Conservation (phyloP, 2,329 filamentous ascomycete genomes). For the Eutypa lata region DNA sequence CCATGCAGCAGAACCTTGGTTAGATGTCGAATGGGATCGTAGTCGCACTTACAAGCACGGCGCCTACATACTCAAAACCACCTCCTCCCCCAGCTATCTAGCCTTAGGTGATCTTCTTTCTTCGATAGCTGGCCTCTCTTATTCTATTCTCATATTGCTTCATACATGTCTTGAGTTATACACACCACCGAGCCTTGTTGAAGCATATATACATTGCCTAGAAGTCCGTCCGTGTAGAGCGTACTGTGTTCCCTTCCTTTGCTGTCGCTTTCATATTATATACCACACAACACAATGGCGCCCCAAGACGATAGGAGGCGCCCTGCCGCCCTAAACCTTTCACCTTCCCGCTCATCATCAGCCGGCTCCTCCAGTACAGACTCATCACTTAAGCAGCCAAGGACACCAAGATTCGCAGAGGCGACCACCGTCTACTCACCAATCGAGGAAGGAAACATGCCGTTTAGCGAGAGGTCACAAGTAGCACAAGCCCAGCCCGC, state of each 20-base stretch:
- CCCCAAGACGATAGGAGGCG: constrained; percentile 52
- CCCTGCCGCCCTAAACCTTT: constrained; percentile 53
- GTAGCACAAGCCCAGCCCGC: constrained; percentile 68
- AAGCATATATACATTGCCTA: constrained; percentile 23
- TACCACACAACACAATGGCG: constrained; percentile 27
- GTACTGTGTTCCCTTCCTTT: constrained; percentile 32
- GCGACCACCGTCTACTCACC: constrained; percentile 77
- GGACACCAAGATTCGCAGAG: constrained; percentile 77
- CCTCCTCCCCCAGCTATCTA: constrained; percentile 37
- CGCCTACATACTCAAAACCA: constrained; percentile 55
- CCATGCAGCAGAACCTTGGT: constrained; percentile 33
- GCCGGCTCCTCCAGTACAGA: constrained; percentile 48
- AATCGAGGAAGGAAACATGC: constrained; percentile 54
- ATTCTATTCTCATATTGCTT: constrained; percentile 36
- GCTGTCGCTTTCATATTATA: constrained; percentile 22
- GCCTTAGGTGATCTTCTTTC: constrained; percentile 34
- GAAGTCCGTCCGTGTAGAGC: constrained; percentile 31
- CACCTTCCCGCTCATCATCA: constrained; percentile 46
- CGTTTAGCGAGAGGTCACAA: constrained; percentile 57
- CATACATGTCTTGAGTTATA: constrained; percentile 29
- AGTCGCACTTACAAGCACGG: constrained; percentile 28
- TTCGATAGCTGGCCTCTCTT: constrained; percentile 57
- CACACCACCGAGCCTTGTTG: constrained; percentile 22
- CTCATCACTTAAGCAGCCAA: constrained; percentile 61
- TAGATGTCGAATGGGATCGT: constrained; percentile 30